Evolutionary conservation across 306 rosid genomes (phyloP), one percentile per base, ranked within the genome.

Genomic region (Psophocarpus tetragonolobus): DNA sequence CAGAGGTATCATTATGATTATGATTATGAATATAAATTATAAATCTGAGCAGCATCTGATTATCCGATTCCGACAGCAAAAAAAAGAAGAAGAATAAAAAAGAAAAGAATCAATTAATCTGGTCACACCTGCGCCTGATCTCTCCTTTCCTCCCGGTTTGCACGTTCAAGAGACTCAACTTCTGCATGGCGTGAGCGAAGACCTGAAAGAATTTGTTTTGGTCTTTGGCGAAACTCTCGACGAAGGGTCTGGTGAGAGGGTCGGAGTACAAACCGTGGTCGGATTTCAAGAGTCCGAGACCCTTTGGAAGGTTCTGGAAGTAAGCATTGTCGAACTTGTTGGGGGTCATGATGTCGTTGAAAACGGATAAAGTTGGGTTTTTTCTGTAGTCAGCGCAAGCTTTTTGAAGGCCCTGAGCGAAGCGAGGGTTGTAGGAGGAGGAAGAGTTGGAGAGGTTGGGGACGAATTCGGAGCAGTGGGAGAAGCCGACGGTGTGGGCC

Each of bases 401-500:
- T 0, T 26, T 84, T 39, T 71, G 80, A 50, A 94, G 26, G 0
- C 85, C 97, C 20, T 83, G 66, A 1, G 86, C 89, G 38, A 82
- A 94, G 39, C 96, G 78, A 32, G 94, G 90, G 79, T 90, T 91
- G 72, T 90, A 91, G 1, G 84, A 9, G 61, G 86, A 13, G 13
- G 69, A 12, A 6, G 66, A 88, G 80, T 82, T 89, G 69, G 88
- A 78, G 8, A 60, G 13, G 18, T 81, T 87, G 1, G 73, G 2
- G 51, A 66, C 71, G 44, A 94, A 80, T 45, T 94, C 91, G 1
- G 48, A 80, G 42, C 97, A 94, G 24, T 94, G 97, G 1, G 98
- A 77, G 81, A 93, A 88, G 2, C 98, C 98, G 0, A 93, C 84
- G 14, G 98, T 93, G 88, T 94, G 98, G 4, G 98, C 98, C 6